phyloP scores from a whole-genome alignment of 2,329 filamentous ascomycete species.

The Beauveria brongniartii region DNA sequence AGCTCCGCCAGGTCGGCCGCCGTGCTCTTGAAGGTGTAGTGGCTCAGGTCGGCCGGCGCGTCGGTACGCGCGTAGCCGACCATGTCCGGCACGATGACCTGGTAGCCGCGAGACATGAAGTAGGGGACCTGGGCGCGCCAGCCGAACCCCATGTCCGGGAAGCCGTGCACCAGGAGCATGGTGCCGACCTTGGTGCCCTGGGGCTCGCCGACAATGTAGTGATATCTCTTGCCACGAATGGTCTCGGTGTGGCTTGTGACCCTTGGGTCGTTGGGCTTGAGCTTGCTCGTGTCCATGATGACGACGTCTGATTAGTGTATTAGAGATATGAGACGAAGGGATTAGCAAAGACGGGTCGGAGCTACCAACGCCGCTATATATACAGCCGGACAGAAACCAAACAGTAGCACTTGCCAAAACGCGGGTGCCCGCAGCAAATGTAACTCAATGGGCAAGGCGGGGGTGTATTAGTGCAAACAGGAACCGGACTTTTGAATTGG shows the following conservation, averaged over 20 bases:
- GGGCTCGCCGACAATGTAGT: conserved; percentile 49
- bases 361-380: background rate
- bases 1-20: conserved; percentile 69
- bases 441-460: background rate
- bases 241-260: conserved; percentile 24
- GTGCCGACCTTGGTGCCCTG: conserved; percentile 36
- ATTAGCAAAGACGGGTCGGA: background rate
- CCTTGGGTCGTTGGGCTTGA: conserved; percentile 44
- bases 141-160: conserved; percentile 72
- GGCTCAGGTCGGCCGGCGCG: conserved; percentile 50
- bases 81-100: conserved; percentile 78
- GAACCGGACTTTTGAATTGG: conserved; percentile 5
- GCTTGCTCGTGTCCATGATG: conserved; percentile 50
- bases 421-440: conserved; percentile 1
- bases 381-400: background rate
- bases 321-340: background rate
- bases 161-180: conserved; percentile 61
- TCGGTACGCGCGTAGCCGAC: conserved; percentile 77
- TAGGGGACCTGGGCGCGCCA: conserved; percentile 87
- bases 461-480: background rate
- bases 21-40: conserved; percentile 66
- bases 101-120: conserved; percentile 62
- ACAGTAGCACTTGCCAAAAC: background rate
- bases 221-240: conserved; percentile 50
- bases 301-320: background rate